Conservation (phyloP, 2,329 filamentous ascomycete species). For the Aspergillus novofumigatus region DNA sequence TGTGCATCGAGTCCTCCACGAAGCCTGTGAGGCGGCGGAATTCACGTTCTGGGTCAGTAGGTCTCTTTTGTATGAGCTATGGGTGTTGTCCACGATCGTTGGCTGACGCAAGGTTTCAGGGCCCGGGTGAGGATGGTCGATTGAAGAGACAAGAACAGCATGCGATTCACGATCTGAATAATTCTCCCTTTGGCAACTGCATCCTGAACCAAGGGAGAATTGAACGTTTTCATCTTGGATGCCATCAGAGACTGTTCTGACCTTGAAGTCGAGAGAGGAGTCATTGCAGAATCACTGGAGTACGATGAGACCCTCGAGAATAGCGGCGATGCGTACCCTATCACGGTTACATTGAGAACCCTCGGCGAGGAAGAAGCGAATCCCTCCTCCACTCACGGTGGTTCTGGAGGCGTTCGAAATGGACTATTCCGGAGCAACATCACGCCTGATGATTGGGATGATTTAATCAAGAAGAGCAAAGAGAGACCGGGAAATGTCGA, state of each 20-base stretch:
- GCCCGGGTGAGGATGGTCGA: constrained; percentile 48
- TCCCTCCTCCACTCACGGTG: constrained; percentile 22
- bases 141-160: constrained; percentile 59
- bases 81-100: neutral
- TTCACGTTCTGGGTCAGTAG: constrained; percentile 46
- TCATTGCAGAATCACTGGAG: constrained; percentile 52
- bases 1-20: constrained; percentile 59
- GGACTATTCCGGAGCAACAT: constrained; percentile 61
- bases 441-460: constrained; percentile 53
- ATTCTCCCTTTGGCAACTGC: constrained; percentile 55
- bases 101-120: neutral
- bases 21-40: constrained; percentile 66
- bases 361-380: constrained; percentile 56
- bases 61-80: neutral
- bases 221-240: constrained; percentile 64
- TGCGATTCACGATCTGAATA: constrained; percentile 55
- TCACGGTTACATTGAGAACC: constrained; percentile 56
- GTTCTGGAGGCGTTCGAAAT: constrained; percentile 35
- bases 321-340: constrained; percentile 52
- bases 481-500: constrained; percentile 24
- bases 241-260: constrained; percentile 53
- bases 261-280: constrained; percentile 56
- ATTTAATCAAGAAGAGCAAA: constrained; percentile 37
- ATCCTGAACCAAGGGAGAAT: constrained; percentile 68
- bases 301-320: constrained; percentile 52